A percentile compares a stretch with the other conserved stretches of the same genome.
Evolutionary conservation across 441 rosid species (phyloP).

Genomic region (Isatis lusitanica): DNA sequence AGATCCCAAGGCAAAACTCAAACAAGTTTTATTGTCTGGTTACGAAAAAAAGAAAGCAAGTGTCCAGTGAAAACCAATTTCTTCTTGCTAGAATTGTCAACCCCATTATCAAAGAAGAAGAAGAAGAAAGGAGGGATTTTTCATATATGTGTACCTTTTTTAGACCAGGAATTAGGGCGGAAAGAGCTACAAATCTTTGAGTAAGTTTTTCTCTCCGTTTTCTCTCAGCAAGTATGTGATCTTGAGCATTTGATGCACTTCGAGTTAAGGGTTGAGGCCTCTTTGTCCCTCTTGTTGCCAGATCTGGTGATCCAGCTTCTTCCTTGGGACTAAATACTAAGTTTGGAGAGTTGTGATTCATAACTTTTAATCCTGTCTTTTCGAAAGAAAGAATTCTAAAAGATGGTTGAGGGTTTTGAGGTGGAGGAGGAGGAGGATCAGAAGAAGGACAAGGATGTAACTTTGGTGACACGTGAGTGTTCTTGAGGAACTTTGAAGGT

Average conservation of each 20-base stretch:
- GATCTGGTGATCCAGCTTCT: constrained; percentile 11
- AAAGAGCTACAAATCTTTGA: constrained; percentile 76
- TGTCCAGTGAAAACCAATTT: neutral
- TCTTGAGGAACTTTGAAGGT: constrained; percentile 25
- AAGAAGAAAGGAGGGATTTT: neutral
- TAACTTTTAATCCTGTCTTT: neutral
- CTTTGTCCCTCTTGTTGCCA: constrained; percentile 17
- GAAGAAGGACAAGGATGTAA: neutral
- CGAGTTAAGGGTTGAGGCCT: constrained; percentile 15
- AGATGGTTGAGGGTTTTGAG: neutral
- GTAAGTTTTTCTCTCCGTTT: constrained; percentile 87
- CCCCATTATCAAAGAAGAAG: neutral
- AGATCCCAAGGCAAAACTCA: neutral
- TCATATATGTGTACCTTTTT: constrained; percentile 60
- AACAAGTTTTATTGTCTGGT: neutral
- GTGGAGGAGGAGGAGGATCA: neutral
- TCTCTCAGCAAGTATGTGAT: constrained; percentile 85
- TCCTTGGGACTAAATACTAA: constrained; percentile 19
- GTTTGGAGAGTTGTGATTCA: constrained; percentile 8
- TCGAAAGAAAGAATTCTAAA: constrained; percentile 32
- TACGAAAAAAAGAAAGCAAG: neutral
- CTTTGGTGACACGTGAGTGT: constrained; percentile 10
- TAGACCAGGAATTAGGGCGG: constrained; percentile 80
- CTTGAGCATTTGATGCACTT: constrained; percentile 43
- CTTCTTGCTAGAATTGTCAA: neutral